These are phyloP conservation scores for Flaveria robusta DNA, from an alignment of 129 eudicot species.

Conservation along the genomic window DNA sequence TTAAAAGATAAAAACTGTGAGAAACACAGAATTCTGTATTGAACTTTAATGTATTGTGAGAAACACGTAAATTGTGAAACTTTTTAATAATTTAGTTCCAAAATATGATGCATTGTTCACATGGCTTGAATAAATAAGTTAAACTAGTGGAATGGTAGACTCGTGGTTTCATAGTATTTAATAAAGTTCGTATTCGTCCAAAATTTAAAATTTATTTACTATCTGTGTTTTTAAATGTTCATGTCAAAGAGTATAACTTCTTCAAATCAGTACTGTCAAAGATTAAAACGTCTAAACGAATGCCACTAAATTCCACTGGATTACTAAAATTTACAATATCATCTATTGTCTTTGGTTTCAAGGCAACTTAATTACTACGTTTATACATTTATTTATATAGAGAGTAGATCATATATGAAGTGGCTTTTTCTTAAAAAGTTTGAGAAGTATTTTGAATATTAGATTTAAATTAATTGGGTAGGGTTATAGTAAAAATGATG, in stretches of 20 bases:
- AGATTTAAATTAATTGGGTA: too few species aligned
- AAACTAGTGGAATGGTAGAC: neutral
- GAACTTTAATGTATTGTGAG: too few species aligned
- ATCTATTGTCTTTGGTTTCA: neutral
- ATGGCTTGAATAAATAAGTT: neutral
- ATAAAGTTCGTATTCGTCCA: neutral
- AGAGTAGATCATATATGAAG: too few species aligned
- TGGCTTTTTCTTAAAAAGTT: too few species aligned
- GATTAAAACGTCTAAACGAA: slow-evolving; percentile 21
- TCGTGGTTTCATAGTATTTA: neutral
- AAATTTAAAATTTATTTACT: neutral
- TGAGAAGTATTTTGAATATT: too few species aligned
- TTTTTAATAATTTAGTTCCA: neutral
- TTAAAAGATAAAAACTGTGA: too few species aligned
- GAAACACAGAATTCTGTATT: neutral
- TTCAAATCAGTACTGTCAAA: neutral
- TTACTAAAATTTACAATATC: neutral
- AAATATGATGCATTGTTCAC: neutral
- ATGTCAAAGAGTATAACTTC: neutral
- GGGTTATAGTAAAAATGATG: too few species aligned
- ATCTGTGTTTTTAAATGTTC: neutral
- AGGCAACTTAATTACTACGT: too few species aligned
- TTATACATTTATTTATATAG: too few species aligned
- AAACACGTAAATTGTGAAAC: neutral
- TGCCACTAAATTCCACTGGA: neutral